Evolutionary conservation across 352 stramenopile species (phyloP), one percentile per base, ranked within the genome.

Genomic region (Phytopythium cucurbitacearum): DNA sequence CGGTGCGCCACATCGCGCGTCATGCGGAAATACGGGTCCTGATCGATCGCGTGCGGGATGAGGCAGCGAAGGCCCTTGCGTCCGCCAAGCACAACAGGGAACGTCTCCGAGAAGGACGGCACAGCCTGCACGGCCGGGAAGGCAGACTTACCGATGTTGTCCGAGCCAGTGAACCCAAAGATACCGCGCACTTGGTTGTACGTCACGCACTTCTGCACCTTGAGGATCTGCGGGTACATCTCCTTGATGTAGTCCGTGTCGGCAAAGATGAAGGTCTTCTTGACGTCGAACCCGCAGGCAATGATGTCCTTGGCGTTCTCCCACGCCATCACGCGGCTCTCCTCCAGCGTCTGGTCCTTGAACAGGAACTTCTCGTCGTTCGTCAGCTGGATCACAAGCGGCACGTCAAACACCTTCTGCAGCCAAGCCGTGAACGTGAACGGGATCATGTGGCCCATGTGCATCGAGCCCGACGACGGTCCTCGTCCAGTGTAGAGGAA

Each of bases 281-380:
- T 95, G 40, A 87, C 69, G 66, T 98, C 86, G 57, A 98, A 98
- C 40, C 91, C 93, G 65, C 96, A 99, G 1, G 97, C 97, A 61
- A 99, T 99, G 66, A 99, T 99, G 76, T 99, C 98, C 65, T 99
- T 99, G 45, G 96, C 96, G 82, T 99, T 99, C 70, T 99, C 96
- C 57, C 93, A 95, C 48, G 96, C 98, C 69, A 99, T 94, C 34
- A 84, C 60, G 47, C 96, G 81, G 58, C 80, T 92, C 62, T 96
- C 80, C 53, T 88, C 85, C 21, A 95, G 69, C 52, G 87, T 94
- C 62, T 96, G 83, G 59, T 98, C 95, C 76, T 99, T 99, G 78
- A 99, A 99, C 8, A 99, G 67, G 62, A 99, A 99, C 76, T 99
- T 99, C 69, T 99, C 97, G 71, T 99, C 98, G 69, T 99, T 98